Percentiles rank a stretch among this genome's conserved stretches.
These are phyloP conservation scores for Fusarium dlaminii DNA, from an alignment of 2,329 filamentous ascomycete genomes.

Conservation along the genomic window DNA sequence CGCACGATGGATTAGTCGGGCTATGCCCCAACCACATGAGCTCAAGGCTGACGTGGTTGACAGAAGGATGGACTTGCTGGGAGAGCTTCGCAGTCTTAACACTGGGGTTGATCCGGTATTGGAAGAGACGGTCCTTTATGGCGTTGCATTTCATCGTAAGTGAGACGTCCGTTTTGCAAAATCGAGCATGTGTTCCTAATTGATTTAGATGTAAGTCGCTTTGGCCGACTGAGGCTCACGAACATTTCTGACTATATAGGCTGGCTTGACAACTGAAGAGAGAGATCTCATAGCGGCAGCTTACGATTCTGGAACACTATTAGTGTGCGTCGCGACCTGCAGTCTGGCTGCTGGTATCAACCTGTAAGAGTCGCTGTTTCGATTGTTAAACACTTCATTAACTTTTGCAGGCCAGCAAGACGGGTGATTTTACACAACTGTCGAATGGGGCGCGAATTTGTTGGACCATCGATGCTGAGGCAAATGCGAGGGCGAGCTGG, in stretches of 20 bases:
- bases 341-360: conserved; percentile 87
- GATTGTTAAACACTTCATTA: conserved; percentile 13
- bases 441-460: conserved; percentile 78
- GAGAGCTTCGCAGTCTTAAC: conserved; percentile 71
- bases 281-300: conserved; percentile 75
- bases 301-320: conserved; percentile 74
- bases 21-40: conserved; percentile 64
- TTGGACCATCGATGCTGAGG: conserved; percentile 81
- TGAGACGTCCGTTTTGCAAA: not conserved
- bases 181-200: conserved; percentile 4
- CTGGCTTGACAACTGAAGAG: conserved; percentile 78
- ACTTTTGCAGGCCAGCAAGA: conserved; percentile 62
- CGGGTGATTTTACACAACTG: conserved; percentile 80
- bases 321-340: conserved; percentile 79
- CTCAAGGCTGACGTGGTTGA: conserved; percentile 61
- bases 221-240: not conserved
- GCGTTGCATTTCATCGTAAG: conserved; percentile 78
- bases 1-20: conserved; percentile 73
- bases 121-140: conserved; percentile 69
- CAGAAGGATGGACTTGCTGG: conserved; percentile 70
- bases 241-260: conserved; percentile 52
- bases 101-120: conserved; percentile 73
- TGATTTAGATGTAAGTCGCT: conserved; percentile 49
- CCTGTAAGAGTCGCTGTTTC: conserved; percentile 51
- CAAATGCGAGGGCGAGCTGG: conserved; percentile 85